These are phyloP conservation scores for Fusarium incarnatum DNA, from an alignment of 2,329 filamentous ascomycete species.

Conservation along the genomic window DNA sequence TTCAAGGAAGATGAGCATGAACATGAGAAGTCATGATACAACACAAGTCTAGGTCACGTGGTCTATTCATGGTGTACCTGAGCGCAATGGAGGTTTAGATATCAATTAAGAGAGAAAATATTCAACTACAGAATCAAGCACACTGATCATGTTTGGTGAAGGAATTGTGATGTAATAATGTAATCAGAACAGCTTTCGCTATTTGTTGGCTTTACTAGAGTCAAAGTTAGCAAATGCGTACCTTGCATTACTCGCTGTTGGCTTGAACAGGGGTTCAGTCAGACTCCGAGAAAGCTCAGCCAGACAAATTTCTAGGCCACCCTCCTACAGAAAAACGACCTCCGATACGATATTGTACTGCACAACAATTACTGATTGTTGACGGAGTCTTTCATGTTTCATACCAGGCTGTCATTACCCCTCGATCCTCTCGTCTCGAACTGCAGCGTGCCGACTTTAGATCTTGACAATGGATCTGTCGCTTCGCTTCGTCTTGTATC, in stretches of 20 bases:
- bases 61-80: not conserved
- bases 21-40: not conserved
- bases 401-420: slow-evolving; percentile 35
- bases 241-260: slow-evolving; percentile 38
- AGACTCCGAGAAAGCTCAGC: slow-evolving; percentile 22
- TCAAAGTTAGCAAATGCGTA: slow-evolving; percentile 8
- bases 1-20: not conserved
- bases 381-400: slow-evolving; percentile 35
- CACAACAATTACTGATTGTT: slow-evolving; percentile 5
- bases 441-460: slow-evolving; percentile 9
- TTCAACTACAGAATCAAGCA: not conserved
- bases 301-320: slow-evolving; percentile 28
- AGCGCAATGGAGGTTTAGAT: not conserved
- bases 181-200: not conserved
- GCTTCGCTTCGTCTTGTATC: slow-evolving; percentile 16
- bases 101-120: not conserved
- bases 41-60: slow-evolving; percentile 27
- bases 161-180: slow-evolving; percentile 2
- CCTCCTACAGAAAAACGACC: slow-evolving; percentile 16
- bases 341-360: not conserved
- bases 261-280: slow-evolving; percentile 24
- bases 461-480: slow-evolving; percentile 25
- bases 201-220: slow-evolving; percentile 8
- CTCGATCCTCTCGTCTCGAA: slow-evolving; percentile 11
- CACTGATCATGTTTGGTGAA: not conserved